These are phyloP conservation scores for Paecilomyces niveus DNA, from an alignment of 2,329 filamentous ascomycete species.

Conservation along the genomic window DNA sequence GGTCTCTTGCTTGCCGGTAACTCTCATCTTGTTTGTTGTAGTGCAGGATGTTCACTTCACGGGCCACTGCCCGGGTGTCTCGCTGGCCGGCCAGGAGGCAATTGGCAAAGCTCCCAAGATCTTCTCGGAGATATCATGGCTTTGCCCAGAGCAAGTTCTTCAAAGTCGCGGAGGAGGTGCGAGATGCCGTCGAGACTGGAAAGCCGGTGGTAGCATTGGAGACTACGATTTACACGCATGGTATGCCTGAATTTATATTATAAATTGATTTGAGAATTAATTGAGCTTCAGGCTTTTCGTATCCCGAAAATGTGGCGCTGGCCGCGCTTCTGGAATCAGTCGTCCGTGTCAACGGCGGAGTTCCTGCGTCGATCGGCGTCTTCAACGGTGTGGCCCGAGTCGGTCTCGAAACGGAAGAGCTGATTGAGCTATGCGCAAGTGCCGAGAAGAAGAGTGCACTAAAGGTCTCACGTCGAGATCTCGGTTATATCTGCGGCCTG, in stretches of 20 bases:
- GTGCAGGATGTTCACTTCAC: constrained; percentile 13
- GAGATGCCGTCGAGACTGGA: constrained; percentile 63
- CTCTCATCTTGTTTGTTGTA: background rate
- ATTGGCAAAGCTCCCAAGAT: constrained; percentile 2
- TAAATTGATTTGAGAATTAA: constrained; percentile 5
- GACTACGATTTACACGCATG: constrained; percentile 95
- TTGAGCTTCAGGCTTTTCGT: constrained; percentile 52
- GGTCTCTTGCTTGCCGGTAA: constrained; percentile 10
- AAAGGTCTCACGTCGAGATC: constrained; percentile 82
- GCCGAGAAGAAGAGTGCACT: constrained; percentile 61
- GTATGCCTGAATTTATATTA: constrained; percentile 31
- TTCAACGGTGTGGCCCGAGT: constrained; percentile 76
- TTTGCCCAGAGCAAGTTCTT: constrained; percentile 47
- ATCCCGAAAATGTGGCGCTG: constrained; percentile 65
- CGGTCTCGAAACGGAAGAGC: constrained; percentile 65
- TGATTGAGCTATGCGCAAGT: constrained; percentile 60
- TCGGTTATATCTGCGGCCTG: constrained; percentile 73
- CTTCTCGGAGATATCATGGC: constrained; percentile 19
- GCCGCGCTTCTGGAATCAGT: constrained; percentile 74
- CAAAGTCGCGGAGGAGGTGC: constrained; percentile 73
- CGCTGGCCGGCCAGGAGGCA: constrained; percentile 10
- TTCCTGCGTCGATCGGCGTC: constrained; percentile 88
- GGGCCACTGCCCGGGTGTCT: constrained; percentile 14
- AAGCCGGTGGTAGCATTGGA: constrained; percentile 88
- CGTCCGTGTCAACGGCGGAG: constrained; percentile 70